phyloP scores from a whole-genome alignment of 2,329 filamentous ascomycete genomes.

The Penicillium sp. region DNA sequence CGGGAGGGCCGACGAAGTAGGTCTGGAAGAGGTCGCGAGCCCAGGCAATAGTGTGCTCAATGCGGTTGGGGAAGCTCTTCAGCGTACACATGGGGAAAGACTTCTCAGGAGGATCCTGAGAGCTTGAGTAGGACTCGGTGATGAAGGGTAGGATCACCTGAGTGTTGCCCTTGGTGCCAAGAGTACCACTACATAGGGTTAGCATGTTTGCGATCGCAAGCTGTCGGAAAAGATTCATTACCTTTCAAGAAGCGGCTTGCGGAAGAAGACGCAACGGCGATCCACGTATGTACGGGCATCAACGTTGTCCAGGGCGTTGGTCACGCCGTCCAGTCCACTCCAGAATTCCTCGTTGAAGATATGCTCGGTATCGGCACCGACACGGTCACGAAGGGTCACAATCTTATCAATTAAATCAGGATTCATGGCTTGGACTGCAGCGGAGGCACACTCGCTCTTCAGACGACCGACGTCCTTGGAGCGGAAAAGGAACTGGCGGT shows the following conservation, averaged over 20 bases:
- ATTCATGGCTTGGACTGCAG: conserved; percentile 93
- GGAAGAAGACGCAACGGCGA: conserved; percentile 95
- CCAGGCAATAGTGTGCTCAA: conserved; percentile 99
- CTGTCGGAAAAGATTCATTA: background rate
- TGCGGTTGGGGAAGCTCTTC: conserved; percentile 95
- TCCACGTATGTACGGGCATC: conserved; percentile 97
- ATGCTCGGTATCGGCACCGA: conserved; percentile 87
- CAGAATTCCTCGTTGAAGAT: conserved; percentile 96
- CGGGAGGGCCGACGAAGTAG: conserved; percentile 88
- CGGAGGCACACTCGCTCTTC: conserved; percentile 93
- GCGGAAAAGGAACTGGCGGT: conserved; percentile 95
- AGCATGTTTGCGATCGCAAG: background rate
- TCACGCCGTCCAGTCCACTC: conserved; percentile 83
- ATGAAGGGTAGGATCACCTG: conserved; percentile 89
- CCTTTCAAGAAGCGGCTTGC: conserved; percentile 88
- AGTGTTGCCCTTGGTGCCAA: conserved; percentile 99
- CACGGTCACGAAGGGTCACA: conserved; percentile 79
- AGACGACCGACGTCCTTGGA: conserved; percentile 90
- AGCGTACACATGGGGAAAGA: conserved; percentile 99
- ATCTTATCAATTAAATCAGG: conserved; percentile 88
- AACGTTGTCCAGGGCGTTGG: conserved; percentile 96
- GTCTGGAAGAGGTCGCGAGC: conserved; percentile 93
- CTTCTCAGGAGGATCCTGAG: conserved; percentile 96
- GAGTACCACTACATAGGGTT: conserved; percentile 65
- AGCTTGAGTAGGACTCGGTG: conserved; percentile 96